Evolutionary conservation across 2,329 filamentous ascomycete species (phyloP), one percentile per base, ranked within the genome.

Genomic region (Nemania diffusa): DNA sequence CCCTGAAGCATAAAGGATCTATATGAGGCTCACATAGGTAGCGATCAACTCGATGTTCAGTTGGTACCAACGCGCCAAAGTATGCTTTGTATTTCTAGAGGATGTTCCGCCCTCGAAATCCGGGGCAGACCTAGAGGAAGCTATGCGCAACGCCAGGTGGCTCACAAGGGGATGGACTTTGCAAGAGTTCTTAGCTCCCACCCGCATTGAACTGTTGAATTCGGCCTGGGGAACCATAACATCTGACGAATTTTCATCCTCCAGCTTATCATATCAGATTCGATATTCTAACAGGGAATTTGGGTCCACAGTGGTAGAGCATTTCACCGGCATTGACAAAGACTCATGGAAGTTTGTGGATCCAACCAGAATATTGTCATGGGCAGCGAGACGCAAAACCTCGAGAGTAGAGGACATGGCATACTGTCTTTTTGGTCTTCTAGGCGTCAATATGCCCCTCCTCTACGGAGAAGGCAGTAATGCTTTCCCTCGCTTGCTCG

Each of bases 391-490:
- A 9, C 64, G 67, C 6, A 27, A 59, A 11, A 71, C 69, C 2
- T 63, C 67, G 2, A 60, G 69, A 37, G 17, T 50, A 29, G 70
- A 72, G 58, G 70, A 72, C 24, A 51, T 57, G 42, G 65, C 69
- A 8, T 72, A 71, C 11, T 68, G 71, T 40, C 61, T 71, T 22
- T 46, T 72, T 40, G 63, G 65, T 48, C 55, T 72, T 20, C 32
- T 72, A 6, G 61, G 63, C 29, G 67, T 72, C 4, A 68, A 67
- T n/a, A 72, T 72, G 67, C 67, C 71, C 20, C 53, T 71, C 0
- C 53, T 71, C 7, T 70, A 72, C 15, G 69, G 67, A 15, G 69
- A 72, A 51, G 63, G 67, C 3, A 13, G 40, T 17, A 6, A 8
- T 5, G 57, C 52, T 46, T 68, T 62, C 20, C 20, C 40, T 20